Conservation (phyloP, 768 basidiomycete species). For the Clavaria fumosa region DNA sequence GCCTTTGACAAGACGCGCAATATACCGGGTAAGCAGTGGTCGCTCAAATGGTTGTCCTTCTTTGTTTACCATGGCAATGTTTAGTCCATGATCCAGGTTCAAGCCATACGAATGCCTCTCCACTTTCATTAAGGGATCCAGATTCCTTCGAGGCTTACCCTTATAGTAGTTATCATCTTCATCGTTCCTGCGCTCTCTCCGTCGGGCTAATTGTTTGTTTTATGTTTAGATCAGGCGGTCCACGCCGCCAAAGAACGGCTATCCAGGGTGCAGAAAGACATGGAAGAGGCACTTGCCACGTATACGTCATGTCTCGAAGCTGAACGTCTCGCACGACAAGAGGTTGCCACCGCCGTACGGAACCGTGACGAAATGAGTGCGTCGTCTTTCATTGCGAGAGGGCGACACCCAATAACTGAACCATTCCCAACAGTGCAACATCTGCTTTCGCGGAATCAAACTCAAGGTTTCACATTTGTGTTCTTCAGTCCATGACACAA, state of each 20-base stretch:
- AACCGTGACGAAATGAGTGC: slow-evolving; percentile 51
- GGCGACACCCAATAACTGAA: slow-evolving; percentile 11
- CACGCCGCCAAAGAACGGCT: slow-evolving; percentile 45
- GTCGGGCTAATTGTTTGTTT: slow-evolving; percentile 10
- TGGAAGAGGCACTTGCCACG: slow-evolving; percentile 53
- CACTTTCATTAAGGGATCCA: slow-evolving; percentile 39
- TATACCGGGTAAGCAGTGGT: background rate
- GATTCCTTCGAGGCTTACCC: slow-evolving; percentile 38
- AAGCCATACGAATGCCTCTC: slow-evolving; percentile 22
- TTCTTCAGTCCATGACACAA: background rate
- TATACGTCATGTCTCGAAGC: slow-evolving; percentile 57
- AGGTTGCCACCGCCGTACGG: slow-evolving; percentile 48
- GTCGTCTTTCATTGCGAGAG: slow-evolving; percentile 10
- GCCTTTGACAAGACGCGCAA: background rate
- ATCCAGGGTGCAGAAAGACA: slow-evolving; percentile 52
- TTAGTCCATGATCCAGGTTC: slow-evolving; percentile 23
- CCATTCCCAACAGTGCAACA: slow-evolving; percentile 29
- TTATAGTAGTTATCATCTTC: slow-evolving; percentile 3
- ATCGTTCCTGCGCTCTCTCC: slow-evolving; percentile 7
- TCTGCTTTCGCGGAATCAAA: slow-evolving; percentile 31
- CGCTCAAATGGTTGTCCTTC: background rate
- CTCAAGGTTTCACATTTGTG: slow-evolving; percentile 17
- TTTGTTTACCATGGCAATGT: slow-evolving; percentile 18
- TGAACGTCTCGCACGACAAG: slow-evolving; percentile 50
- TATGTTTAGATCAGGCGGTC: slow-evolving; percentile 38